Base-by-base conservation (phyloP, 768 basidiomycete genomes). In the Sporobolomyces pararoseus region DNA sequence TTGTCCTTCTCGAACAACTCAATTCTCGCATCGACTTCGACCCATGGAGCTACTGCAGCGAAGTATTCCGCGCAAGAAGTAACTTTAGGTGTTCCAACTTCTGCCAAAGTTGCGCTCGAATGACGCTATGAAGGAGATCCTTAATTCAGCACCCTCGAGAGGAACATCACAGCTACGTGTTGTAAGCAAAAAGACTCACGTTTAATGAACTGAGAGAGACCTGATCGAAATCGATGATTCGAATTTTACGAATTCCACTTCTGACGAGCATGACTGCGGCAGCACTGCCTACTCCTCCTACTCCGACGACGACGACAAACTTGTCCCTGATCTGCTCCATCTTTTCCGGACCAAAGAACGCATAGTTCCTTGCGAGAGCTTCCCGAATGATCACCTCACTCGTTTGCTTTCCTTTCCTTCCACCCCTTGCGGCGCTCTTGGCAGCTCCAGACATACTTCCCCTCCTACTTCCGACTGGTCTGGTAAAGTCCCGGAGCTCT, bases 251-350 rank as follows among this genome's bases (percentile, higher is more conserved):
- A 31, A 78, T 74, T 5, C 76, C 77, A 51, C 66, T 68, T 13
- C 77, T 49, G 4, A 74, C 75, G 47, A 76, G 73, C 72, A 75
- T 75, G 25, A 67, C 74, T 25, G 76, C 75, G 19, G 72, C 71
- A 92, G 85, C 95, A 77, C 90, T 93, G 0, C 96, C 96, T 0
- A 99, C 96, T 3, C 96, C 95, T 66, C 96, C 96, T 73, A 93
- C 91, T 9, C 96, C 96, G 4, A 99, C 88, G 25, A 98, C 82
- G 23, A 91, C 92, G 1, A 97, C 93, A 7, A 83, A 85, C 17
- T 86, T 85, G 13, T 82, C 77, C 61, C 96, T 84, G 61, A 98
- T 83, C 77, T 85, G 87, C 14, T 80, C 78, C 90, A 97, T 95
- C 47, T 86, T 86, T 42, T 91, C 89, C 37, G 94, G 89, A 0